Evolutionary conservation across 805 yeast genomes (phyloP), one percentile per base, ranked within the genome.

Genomic region (Starmerella khaoyaiensis): DNA sequence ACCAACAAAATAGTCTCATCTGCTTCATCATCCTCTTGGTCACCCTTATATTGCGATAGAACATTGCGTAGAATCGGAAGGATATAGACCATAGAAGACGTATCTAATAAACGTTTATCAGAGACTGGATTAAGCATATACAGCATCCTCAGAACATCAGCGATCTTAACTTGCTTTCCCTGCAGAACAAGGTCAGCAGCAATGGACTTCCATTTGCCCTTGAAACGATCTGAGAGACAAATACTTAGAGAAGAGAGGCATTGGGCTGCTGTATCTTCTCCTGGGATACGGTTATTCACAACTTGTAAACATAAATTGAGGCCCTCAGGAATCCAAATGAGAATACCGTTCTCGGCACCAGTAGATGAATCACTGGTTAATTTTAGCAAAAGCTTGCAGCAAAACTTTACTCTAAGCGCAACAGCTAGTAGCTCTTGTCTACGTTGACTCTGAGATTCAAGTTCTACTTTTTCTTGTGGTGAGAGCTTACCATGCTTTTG

Each of bases 1-100:
- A 79, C 57, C 34, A 84, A 62, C 49, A 81, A 87, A 54, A 84
- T 96, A 56, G 86, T 95, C 53, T 79, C 84, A n/a, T 81, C 94
- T 38, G 82, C 87, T 18, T 20, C 35, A 19, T 42, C 44, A 21
- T 47, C 45, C 5, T 28, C 46, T 2, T 12, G 11, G 5, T 23
- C 39, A 4, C 42, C 51, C 1, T 37, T 30, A 23, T 21, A 43
- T 24, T 34, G 50, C 10, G 48, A 58, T 46, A 84, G 61, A 6
- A 81, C 79, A 38, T 69, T 69, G 12, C 73, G 70, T 33, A 87
- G 57, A 44, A 87, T 59, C 1, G 97, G 96, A 31, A 83, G 61
- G 15, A 79, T 55, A 55, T 80, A 90, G 28, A 77, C 71, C 49
- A 86, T 63, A 2, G 87, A 69, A 23, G 74, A 58, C 1, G 74